Conservation (phyloP, 1,139 yeast species). For the Candida sanyaensis region DNA sequence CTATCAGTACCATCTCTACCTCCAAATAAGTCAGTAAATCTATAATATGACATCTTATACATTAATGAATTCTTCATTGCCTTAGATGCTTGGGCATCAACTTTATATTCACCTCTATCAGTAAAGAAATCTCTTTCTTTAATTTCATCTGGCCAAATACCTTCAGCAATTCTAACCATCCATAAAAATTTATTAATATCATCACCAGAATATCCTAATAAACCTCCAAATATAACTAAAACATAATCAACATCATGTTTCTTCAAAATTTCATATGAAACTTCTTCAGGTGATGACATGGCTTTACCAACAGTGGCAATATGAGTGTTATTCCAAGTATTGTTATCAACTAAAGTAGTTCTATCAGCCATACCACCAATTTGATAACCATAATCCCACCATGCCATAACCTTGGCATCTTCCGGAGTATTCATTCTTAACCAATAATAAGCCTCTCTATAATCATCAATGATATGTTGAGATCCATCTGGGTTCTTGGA, state of each 20-base stretch:
- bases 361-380: slow-evolving; percentile 99
- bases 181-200: slow-evolving; percentile 96
- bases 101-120: slow-evolving; percentile 81
- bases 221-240: slow-evolving; percentile 90
- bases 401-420: slow-evolving; percentile 94
- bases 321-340: slow-evolving; percentile 99
- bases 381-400: slow-evolving; percentile 99
- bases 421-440: slow-evolving; percentile 96
- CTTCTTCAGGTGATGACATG: slow-evolving; percentile 88
- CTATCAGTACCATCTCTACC: slow-evolving; percentile 78
- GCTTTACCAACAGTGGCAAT: slow-evolving; percentile 99
- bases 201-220: slow-evolving; percentile 93
- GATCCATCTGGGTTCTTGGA: slow-evolving; percentile 85
- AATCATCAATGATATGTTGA: slow-evolving; percentile 86
- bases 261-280: slow-evolving; percentile 82
- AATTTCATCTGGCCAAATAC: slow-evolving; percentile 98
- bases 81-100: slow-evolving; percentile 77
- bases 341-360: slow-evolving; percentile 96
- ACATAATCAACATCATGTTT: slow-evolving; percentile 96
- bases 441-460: slow-evolving; percentile 99
- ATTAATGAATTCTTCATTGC: slow-evolving; percentile 87
- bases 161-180: slow-evolving; percentile 99
- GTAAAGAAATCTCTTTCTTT: slow-evolving; percentile 85
- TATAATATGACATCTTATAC: slow-evolving; percentile 94
- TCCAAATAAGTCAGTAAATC: slow-evolving; percentile 73